A percentile compares a stretch with the other conserved stretches of the same genome.
Conservation (phyloP, 345 rosid genomes). For the Sisymbrium altissimum region DNA sequence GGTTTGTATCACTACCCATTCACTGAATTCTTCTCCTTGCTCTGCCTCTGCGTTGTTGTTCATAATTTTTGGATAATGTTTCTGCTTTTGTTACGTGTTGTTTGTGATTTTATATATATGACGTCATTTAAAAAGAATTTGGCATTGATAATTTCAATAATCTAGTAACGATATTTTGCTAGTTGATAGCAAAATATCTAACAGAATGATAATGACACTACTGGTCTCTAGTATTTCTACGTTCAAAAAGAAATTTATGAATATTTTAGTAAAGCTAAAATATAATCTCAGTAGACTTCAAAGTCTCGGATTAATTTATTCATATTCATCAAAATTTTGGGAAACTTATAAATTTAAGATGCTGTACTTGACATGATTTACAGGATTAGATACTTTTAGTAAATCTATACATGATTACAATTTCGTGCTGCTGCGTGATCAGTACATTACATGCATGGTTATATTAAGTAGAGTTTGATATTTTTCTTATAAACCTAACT, state of each 20-base stretch:
- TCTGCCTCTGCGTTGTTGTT: constrained; percentile 18
- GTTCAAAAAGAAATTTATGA: not conserved
- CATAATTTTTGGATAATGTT: constrained; percentile 23
- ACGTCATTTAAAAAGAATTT: constrained; percentile 8
- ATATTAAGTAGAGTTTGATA: too few species aligned
- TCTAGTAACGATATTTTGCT: constrained; percentile 11
- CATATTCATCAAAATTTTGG: not conserved
- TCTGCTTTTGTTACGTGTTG: not conserved
- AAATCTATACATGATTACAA: too few species aligned
- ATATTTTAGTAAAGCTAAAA: not conserved
- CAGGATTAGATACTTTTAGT: too few species aligned
- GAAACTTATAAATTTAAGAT: not conserved
- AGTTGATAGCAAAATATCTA: constrained; percentile 10
- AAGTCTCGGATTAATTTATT: too few species aligned
- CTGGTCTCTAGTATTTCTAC: not conserved
- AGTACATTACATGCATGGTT: too few species aligned
- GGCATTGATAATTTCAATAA: not conserved
- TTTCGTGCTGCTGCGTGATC: too few species aligned
- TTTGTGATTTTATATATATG: constrained; percentile 6
- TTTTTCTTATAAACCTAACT: too few species aligned
- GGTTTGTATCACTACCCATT: constrained; percentile 31
- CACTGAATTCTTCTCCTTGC: constrained; percentile 30
- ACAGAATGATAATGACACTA: constrained; percentile 21
- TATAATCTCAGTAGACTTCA: not conserved
- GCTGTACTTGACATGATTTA: too few species aligned